Percentiles rank a stretch among this genome's conserved stretches.
Evolutionary conservation across 2,329 filamentous ascomycete species (phyloP).

Genomic region (Fusarium sp.): DNA sequence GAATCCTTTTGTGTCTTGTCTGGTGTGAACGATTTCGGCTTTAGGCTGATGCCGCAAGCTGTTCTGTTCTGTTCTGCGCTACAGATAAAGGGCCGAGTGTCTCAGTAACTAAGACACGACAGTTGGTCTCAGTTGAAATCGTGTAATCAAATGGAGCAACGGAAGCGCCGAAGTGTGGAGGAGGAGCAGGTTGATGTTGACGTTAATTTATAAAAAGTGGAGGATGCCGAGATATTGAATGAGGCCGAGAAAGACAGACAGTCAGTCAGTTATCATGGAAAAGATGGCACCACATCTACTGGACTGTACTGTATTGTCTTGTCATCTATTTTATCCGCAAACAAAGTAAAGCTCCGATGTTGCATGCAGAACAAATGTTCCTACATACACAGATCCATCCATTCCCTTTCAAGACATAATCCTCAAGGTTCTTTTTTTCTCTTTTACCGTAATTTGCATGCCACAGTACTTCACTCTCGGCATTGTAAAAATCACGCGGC

Average conservation of each 20-base stretch:
- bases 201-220: slow-evolving; percentile 18
- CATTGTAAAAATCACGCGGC: neutral
- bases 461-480: neutral
- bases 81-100: slow-evolving; percentile 27
- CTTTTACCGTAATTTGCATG: neutral
- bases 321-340: neutral
- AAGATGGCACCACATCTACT: slow-evolving; percentile 1
- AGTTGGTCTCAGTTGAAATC: neutral
- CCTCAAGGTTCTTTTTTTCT: neutral
- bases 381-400: slow-evolving; percentile 2
- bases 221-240: slow-evolving; percentile 16
- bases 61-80: neutral
- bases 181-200: slow-evolving; percentile 5
- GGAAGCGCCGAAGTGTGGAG: slow-evolving; percentile 12
- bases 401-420: neutral
- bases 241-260: slow-evolving; percentile 10
- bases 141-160: slow-evolving; percentile 13
- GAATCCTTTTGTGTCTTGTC: neutral
- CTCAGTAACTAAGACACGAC: neutral
- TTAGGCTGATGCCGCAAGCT: slow-evolving; percentile 34
- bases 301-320: neutral
- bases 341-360: slow-evolving; percentile 11
- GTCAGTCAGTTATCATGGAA: slow-evolving; percentile 4
- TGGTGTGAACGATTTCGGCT: slow-evolving; percentile 9
- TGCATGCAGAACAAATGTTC: slow-evolving; percentile 23